Percentiles rank a stretch among this genome's conserved stretches.
Evolutionary conservation across 2,329 filamentous ascomycete genomes (phyloP).

Genomic region (Xylaria sp.): DNA sequence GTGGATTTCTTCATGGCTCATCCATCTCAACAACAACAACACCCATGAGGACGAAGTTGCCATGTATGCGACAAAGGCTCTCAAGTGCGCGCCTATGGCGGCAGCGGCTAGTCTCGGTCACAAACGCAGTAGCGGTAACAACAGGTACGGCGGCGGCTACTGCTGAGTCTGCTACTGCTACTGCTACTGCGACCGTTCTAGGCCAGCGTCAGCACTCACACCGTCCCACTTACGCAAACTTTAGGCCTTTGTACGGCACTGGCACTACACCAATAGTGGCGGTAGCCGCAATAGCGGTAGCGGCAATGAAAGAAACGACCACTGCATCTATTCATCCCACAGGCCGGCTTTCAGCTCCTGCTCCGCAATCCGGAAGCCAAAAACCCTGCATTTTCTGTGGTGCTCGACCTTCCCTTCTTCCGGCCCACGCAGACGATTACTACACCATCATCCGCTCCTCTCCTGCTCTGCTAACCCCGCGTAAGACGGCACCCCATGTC

Average conservation of each 20-base stretch:
- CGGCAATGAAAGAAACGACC: not conserved
- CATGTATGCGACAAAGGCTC: constrained; percentile 14
- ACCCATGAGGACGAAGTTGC: constrained; percentile 16
- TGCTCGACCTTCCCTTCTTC: constrained; percentile 32
- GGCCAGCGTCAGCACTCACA: not conserved
- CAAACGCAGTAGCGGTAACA: constrained; percentile 31
- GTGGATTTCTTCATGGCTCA: constrained; percentile 21
- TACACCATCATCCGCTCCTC: constrained; percentile 33
- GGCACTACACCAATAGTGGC: not conserved
- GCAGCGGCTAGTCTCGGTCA: constrained; percentile 30
- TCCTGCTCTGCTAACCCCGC: constrained; percentile 35
- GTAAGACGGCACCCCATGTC: constrained; percentile 28
- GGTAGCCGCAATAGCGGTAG: not conserved
- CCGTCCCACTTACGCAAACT: not conserved
- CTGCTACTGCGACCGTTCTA: not conserved
- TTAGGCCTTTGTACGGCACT: not conserved
- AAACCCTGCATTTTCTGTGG: constrained; percentile 42
- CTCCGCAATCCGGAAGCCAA: constrained; percentile 44
- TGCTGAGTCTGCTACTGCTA: not conserved
- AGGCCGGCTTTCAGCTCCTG: constrained; percentile 13
- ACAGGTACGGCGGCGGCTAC: constrained; percentile 5
- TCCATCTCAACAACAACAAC: not conserved
- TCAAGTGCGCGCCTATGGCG: constrained; percentile 27
- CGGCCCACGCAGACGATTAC: constrained; percentile 34
- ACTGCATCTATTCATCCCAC: not conserved